Base-by-base conservation (phyloP, 805 yeast species). In the Lipomyces sp. region DNA sequence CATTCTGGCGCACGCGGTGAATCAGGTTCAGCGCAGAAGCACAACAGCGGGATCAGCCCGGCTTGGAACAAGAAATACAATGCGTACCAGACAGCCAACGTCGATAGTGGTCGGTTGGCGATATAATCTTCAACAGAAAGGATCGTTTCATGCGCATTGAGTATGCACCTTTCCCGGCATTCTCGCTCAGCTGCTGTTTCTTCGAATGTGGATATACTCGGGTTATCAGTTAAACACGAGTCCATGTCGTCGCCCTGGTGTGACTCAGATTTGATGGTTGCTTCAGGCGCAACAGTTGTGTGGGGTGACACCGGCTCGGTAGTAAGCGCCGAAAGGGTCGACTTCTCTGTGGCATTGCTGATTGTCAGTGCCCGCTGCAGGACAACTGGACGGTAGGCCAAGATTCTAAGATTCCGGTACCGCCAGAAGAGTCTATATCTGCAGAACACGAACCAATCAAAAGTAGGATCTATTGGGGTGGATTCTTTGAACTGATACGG, bases 51-150 rank as follows among this genome's bases (percentile, higher is more conserved):
- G 59, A 87, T 84, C 64, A 87, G 76, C 3, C 84, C 82, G 1
- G 90, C 89, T 74, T 87, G 90, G 76, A 87, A 86, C 13, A 86
- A 69, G 74, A 85, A 87, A 72, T 85, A 87, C 0, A 86, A 84
- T 3, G 88, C 84, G 75, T 86, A 85, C 90, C 90, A 87, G 34
- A 85, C 82, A 13, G 85, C 80, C 37, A 86, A 78, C 33, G 83
- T 81, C n/a, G 85, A 80, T 24, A 81, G 64, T 10, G 77, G 77
- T 30, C 63, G 64, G 29, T 66, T 66, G 11, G 64, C 59, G 13
- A 76, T 71, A 59, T 73, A 76, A 50, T 66, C 69, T 37, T 69
- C 69, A 7, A 87, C 84, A 6, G 87, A 82, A 51, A 76, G 63
- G 15, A 87, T 84, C 0, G 88, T 84, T 34, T 81, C 84, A 61